phyloP scores from a whole-genome alignment of 768 basidiomycete genomes.

The Calocybe indica region DNA sequence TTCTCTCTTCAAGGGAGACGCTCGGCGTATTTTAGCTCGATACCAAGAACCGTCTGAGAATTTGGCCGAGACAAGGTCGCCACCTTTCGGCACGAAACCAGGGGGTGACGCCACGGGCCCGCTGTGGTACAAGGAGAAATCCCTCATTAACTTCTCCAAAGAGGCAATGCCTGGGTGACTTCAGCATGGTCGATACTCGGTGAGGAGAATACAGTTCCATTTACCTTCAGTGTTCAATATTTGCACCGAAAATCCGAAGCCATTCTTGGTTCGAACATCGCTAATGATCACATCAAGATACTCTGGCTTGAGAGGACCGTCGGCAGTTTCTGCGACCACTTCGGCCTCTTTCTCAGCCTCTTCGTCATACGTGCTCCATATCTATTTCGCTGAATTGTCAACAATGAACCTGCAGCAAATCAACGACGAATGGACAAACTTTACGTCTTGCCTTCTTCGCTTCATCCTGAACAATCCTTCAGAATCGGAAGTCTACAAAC shows the following conservation, averaged over 20 bases:
- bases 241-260: conserved; percentile 89
- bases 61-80: conserved; percentile 91
- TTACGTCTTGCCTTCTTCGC: conserved; percentile 78
- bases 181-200: background rate
- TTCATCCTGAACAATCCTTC: conserved; percentile 43
- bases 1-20: conserved; percentile 87
- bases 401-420: background rate
- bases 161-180: conserved; percentile 70
- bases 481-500: background rate
- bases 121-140: conserved; percentile 85
- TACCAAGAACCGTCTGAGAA: conserved; percentile 96
- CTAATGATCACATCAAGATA: conserved; percentile 93
- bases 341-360: conserved; percentile 55
- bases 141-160: conserved; percentile 89
- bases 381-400: conserved; percentile 35
- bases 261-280: conserved; percentile 69
- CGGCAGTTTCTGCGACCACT: conserved; percentile 35
- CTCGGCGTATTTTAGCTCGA: conserved; percentile 83
- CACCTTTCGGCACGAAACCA: conserved; percentile 75
- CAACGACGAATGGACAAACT: conserved; percentile 36
- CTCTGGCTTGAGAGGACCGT: conserved; percentile 64
- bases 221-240: conserved; percentile 85
- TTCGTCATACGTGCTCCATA: conserved; percentile 84
- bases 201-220: conserved; percentile 7
- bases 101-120: conserved; percentile 50